A percentile compares a stretch with the other conserved stretches of the same genome.
These are phyloP conservation scores for Epichloe uncinata DNA, from an alignment of 2,329 filamentous ascomycete species.

Conservation along the genomic window DNA sequence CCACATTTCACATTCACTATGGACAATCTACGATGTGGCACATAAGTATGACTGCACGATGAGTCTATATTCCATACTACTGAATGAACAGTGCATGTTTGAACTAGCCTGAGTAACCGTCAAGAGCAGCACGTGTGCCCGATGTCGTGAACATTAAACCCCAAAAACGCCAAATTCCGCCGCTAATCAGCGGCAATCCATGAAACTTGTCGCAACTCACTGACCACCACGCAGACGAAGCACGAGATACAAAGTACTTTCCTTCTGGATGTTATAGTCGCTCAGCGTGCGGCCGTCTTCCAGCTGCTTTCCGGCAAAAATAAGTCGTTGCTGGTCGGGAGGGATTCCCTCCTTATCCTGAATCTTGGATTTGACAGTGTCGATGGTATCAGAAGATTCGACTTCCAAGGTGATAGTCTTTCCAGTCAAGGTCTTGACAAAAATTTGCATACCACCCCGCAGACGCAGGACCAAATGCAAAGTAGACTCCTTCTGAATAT, in stretches of 20 bases:
- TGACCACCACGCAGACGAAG: constrained; percentile 64
- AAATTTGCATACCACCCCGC: constrained; percentile 82
- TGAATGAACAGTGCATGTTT: not conserved
- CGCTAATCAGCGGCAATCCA: constrained; percentile 39
- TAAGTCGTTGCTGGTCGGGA: constrained; percentile 85
- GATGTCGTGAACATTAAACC: not conserved
- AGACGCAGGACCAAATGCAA: constrained; percentile 72
- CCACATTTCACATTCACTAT: no score
- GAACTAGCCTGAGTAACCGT: not conserved
- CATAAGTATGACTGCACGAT: not conserved
- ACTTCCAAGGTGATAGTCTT: constrained; percentile 94
- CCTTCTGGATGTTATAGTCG: constrained; percentile 97
- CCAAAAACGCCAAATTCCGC: constrained; percentile 53
- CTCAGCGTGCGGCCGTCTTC: constrained; percentile 83
- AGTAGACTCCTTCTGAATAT: constrained; percentile 87
- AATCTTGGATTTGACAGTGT: constrained; percentile 92
- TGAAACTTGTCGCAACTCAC: constrained; percentile 42
- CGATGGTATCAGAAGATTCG: constrained; percentile 79
- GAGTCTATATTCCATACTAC: not conserved
- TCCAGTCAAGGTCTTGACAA: constrained; percentile 76
- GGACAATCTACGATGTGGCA: no score
- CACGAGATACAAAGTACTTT: constrained; percentile 69
- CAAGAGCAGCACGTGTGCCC: not conserved
- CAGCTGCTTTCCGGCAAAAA: constrained; percentile 87
- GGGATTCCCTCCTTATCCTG: constrained; percentile 90